These are phyloP conservation scores for Schizochytrium sp. DNA, from an alignment of 108 stramenopile genomes.

Conservation along the genomic window DNA sequence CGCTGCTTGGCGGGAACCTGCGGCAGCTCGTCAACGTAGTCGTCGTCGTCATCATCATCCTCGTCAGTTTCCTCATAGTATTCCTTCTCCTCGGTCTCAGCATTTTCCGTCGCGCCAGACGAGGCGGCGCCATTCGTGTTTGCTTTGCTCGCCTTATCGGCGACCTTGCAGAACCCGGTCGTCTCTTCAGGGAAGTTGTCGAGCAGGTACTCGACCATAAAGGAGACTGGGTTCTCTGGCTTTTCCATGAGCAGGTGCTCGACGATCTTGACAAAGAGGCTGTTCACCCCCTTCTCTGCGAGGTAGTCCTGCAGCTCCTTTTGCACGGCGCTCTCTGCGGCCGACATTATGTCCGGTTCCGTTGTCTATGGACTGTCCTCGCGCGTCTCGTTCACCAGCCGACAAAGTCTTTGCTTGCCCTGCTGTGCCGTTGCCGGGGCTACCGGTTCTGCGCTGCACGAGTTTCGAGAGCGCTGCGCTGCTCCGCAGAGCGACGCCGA, in stretches of 20 bases:
- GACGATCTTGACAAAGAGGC: neutral
- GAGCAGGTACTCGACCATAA: slow-evolving; percentile 10
- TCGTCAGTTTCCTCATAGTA: neutral
- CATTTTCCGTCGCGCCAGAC: neutral
- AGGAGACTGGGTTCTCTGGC: neutral
- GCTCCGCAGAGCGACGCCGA: too few species aligned
- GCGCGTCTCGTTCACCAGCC: too few species aligned
- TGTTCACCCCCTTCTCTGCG: slow-evolving; percentile 6
- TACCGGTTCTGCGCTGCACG: too few species aligned
- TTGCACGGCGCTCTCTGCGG: neutral
- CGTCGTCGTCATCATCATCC: slow-evolving; percentile 19
- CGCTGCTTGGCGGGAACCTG: neutral
- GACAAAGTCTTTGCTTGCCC: too few species aligned
- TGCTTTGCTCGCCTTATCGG: neutral
- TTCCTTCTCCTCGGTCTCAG: neutral
- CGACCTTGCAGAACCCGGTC: neutral
- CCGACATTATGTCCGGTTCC: neutral
- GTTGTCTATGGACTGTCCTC: too few species aligned
- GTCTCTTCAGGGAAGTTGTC: neutral
- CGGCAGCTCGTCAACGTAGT: slow-evolving; percentile 18
- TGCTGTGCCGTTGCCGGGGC: too few species aligned
- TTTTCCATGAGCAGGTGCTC: neutral
- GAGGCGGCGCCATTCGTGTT: neutral
- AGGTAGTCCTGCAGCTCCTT: slow-evolving; percentile 11
- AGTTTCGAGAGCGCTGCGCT: too few species aligned